Base-by-base conservation (phyloP, 2,329 filamentous ascomycete genomes). In the Alternaria rosae region DNA sequence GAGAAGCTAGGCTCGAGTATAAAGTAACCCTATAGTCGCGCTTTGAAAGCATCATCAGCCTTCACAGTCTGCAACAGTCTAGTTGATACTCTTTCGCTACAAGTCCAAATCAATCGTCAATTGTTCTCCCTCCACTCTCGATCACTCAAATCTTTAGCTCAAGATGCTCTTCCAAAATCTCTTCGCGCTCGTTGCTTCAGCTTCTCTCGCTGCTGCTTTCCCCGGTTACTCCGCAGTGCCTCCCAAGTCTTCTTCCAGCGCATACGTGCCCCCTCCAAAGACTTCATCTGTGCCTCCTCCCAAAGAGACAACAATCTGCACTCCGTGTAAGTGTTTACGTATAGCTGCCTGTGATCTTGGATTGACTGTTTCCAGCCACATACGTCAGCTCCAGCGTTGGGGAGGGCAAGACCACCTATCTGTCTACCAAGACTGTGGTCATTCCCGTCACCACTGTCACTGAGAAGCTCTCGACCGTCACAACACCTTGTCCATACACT, bases 81-180 rank as follows among this genome's bases (percentile, higher is more conserved):
- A 47, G 45, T 26, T 58, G 15, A 42, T 35, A n/a, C 17, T 25
- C 57, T 47, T 38, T 28, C 11, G 35, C 41, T 45, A 9, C 21
- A 44, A 10, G 21, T 51, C 15, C 11, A 25, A 35, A 38, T 8
- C 15, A 4, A 15, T 25, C 43, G 32, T 56, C 52, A 32, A n/a
- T 35, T 38, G 57, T 48, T 53, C 42, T 38, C 8, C 17, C 3
- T 44, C 50, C 38, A 45, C 17, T 11, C 13, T 47, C 54, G n/a
- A 32, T 15, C 47, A 38, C 28, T 11, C 28, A 32, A 9, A 1
- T 51, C 20, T 38, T 23, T 25, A 44, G 20, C 48, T 23, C 64
- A 73, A 53, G 10, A 74, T 74, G 70, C 64, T 59, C 25, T 43
- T 70, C 54, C 60, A 65, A 13, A 64, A 59, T 21, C 28, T 71